These are phyloP conservation scores for Neopestalotiopsis clavispora DNA, from an alignment of 2,329 filamentous ascomycete species.

Conservation along the genomic window DNA sequence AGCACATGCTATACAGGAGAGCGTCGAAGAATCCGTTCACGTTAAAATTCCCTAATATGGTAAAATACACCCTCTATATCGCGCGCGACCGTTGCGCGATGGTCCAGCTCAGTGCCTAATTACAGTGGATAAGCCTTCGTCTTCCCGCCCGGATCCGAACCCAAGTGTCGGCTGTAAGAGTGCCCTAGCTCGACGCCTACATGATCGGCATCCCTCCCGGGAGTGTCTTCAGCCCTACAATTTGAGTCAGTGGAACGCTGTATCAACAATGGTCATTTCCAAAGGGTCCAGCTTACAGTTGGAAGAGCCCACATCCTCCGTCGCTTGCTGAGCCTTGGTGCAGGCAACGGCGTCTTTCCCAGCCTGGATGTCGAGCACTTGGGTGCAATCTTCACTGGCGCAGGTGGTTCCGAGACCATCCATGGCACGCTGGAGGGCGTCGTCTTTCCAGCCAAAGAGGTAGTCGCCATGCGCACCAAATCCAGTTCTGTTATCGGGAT, in stretches of 20 bases:
- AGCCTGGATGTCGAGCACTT: background rate
- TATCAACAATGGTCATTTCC: too few relatives aligned
- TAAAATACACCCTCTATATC: too few relatives aligned
- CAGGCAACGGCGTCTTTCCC: background rate
- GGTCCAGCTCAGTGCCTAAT: too few relatives aligned
- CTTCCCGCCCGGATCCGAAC: too few relatives aligned
- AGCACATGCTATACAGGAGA: too few relatives aligned
- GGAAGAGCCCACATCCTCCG: background rate
- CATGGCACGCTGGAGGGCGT: conserved; percentile 17
- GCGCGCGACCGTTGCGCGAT: too few relatives aligned
- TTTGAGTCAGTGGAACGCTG: background rate
- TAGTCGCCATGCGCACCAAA: conserved; percentile 18
- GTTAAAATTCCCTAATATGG: too few relatives aligned
- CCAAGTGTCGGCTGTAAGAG: too few relatives aligned
- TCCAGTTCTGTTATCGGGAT: background rate
- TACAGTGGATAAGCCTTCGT: too few relatives aligned
- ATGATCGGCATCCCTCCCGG: conserved; percentile 5
- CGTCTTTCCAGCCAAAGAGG: conserved; percentile 20
- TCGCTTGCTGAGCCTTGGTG: conserved; percentile 3
- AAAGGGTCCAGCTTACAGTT: background rate
- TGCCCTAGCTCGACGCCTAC: background rate
- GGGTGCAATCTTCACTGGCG: background rate
- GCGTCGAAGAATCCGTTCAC: too few relatives aligned
- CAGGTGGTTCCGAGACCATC: background rate
- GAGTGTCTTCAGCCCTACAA: conserved; percentile 11